These are phyloP conservation scores for Nicotiana paniculata DNA, from an alignment of 257 asterid species.

Conservation along the genomic window DNA sequence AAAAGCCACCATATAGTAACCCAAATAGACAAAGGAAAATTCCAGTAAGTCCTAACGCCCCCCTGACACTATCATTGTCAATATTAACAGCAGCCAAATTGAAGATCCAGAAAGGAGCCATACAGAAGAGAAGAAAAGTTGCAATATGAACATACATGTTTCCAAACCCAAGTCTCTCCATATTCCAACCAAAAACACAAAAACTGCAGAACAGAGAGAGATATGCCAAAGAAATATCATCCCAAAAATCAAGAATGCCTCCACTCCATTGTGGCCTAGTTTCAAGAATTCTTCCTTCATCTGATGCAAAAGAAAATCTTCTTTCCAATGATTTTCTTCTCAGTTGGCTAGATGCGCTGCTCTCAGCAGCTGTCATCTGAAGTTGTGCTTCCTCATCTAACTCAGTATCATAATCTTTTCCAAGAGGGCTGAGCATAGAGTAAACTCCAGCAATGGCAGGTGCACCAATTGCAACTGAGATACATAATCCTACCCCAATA, in stretches of 20 bases:
- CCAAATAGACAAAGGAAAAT: constrained; percentile 76
- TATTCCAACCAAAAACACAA: constrained; percentile 95
- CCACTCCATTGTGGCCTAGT: constrained; percentile 75
- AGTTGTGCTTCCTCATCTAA: constrained; percentile 58
- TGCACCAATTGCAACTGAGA: constrained; percentile 68
- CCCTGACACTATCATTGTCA: constrained; percentile 58
- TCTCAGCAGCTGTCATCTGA: constrained; percentile 27
- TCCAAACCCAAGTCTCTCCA: constrained; percentile 92
- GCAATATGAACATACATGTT: constrained; percentile 93
- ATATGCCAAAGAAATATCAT: constrained; percentile 78
- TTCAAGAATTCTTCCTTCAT: constrained; percentile 39
- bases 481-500: constrained; percentile 62
- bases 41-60: constrained; percentile 60
- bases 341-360: constrained; percentile 25
- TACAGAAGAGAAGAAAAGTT: constrained; percentile 73
- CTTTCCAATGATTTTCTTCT: constrained; percentile 51
- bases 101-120: constrained; percentile 92
- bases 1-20: constrained; percentile 81
- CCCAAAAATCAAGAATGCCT: constrained; percentile 80
- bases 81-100: constrained; percentile 76
- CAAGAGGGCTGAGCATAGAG: constrained; percentile 71
- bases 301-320: constrained; percentile 51
- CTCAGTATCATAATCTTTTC: constrained; percentile 56
- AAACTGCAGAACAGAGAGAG: constrained; percentile 78
- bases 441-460: constrained; percentile 73